phyloP scores from a whole-genome alignment of 1,284 basidiomycete species.

The Volvariella surrecta region DNA sequence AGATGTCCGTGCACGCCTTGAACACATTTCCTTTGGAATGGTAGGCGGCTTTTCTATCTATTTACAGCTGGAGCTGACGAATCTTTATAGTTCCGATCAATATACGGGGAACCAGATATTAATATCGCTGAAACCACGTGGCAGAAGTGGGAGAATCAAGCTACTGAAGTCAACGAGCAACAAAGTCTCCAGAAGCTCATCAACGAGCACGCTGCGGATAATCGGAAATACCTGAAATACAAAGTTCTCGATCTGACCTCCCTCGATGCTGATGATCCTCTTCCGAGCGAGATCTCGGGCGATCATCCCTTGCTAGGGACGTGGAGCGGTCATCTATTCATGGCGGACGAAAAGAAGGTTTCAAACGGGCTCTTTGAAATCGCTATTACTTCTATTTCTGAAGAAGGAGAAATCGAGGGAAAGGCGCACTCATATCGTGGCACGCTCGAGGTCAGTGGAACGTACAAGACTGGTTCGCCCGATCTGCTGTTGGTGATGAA shows the following conservation, averaged over 20 bases:
- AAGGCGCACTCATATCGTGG: neutral
- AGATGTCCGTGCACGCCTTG: constrained; percentile 8
- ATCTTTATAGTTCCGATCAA: neutral
- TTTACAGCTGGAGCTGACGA: neutral
- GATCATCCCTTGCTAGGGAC: neutral
- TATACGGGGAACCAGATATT: neutral
- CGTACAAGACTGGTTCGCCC: neutral
- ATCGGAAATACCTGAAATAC: neutral
- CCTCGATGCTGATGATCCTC: neutral
- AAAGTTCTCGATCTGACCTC: neutral
- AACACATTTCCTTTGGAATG: constrained; percentile 12
- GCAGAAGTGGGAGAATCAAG: neutral
- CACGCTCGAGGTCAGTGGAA: neutral
- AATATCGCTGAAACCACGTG: neutral
- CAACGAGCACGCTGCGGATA: neutral
- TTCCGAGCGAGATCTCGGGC: neutral
- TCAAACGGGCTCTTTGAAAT: neutral
- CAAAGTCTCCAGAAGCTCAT: neutral
- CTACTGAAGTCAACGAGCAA: neutral
- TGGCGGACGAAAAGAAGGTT: neutral
- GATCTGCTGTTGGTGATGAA: neutral
- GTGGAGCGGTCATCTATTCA: neutral
- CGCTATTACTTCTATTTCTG: too few relatives aligned
- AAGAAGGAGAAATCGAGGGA: neutral
- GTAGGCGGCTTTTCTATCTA: constrained; percentile 4